Percentiles rank a stretch among this genome's conserved stretches.
Conservation (phyloP, 1,284 basidiomycete species). For the Inonotus hispidus region DNA sequence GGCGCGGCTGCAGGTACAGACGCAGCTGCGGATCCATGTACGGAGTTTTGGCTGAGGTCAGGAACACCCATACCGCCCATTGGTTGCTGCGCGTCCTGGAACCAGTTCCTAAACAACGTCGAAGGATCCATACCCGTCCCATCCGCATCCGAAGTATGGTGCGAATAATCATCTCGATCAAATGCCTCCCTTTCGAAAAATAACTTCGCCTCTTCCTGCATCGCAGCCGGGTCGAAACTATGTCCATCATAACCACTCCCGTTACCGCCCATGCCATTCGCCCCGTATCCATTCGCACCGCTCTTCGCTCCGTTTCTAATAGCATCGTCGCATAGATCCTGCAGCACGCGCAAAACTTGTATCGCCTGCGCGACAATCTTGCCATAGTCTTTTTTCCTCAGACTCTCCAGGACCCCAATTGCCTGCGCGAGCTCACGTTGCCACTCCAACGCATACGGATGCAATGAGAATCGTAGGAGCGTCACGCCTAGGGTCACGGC, state of each 20-base stretch:
- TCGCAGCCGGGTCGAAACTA: not conserved
- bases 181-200: not conserved
- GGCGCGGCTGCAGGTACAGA: not conserved
- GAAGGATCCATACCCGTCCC: not conserved
- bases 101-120: not conserved
- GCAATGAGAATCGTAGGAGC: not conserved
- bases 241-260: too few species aligned
- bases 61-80: not conserved
- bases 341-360: conserved; percentile 4
- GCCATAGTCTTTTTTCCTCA: conserved; percentile 5
- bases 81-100: not conserved
- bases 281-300: not conserved
- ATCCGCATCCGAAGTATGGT: too few species aligned
- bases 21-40: not conserved
- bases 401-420: conserved; percentile 7
- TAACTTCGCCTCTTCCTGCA: not conserved
- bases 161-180: not conserved
- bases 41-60: not conserved
- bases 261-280: too few species aligned
- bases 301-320: not conserved
- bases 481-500: conserved; percentile 24
- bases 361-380: conserved; percentile 11
- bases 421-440: not conserved
- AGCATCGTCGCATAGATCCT: not conserved
- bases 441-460: conserved; percentile 7